Base-by-base conservation (phyloP, 352 stramenopile species). In the Pilasporangium apinafurcum region DNA sequence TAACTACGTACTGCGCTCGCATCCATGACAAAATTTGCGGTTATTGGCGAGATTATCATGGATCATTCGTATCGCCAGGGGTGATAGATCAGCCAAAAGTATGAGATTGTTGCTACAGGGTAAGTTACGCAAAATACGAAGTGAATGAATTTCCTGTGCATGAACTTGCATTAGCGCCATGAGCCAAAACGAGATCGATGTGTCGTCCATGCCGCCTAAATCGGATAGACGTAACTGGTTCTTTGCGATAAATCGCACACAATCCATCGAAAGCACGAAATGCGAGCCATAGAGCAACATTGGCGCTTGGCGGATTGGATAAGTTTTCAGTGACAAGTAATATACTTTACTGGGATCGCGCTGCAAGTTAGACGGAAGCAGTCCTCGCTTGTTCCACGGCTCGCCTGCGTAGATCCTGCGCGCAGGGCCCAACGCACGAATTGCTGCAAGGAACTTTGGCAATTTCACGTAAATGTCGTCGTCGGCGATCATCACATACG, bases 391-490 rank as follows among this genome's bases (percentile, higher is more conserved):
- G 14, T 36, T 35, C 48, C 50, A 62, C 5, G 75, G 53, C 22
- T 79, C 57, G 4, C 64, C 65, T 21, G 62, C 56, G 24, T 69
- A 77, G 10, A 69, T 3, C 49, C 33, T 24, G 27, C 16, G 35
- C 29, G 12, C 28, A 45, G 6, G 33, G 5, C 8, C 17, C 26
- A 6, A 25, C 22, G 34, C 22, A 18, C 10, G 18, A 13, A 44
- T 12, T 3, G 45, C 22, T 3, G 21, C 8, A 30, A 41, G 29
- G 12, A 59, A 39, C 8, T 51, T 43, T 13, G 68, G 43, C 1
- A 71, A 40, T 13, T 53, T 47, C 5, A 85, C 22, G 21, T 80
- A 85, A 2, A 84, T 41, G 29, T 89, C 76, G 40, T 91, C 76
- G 43, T 89, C 78, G 8, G 48, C 40, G 25, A 89, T 54, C 61